Conservation (phyloP, 1,284 basidiomycete genomes). For the Apiotrichum gamsii region DNA sequence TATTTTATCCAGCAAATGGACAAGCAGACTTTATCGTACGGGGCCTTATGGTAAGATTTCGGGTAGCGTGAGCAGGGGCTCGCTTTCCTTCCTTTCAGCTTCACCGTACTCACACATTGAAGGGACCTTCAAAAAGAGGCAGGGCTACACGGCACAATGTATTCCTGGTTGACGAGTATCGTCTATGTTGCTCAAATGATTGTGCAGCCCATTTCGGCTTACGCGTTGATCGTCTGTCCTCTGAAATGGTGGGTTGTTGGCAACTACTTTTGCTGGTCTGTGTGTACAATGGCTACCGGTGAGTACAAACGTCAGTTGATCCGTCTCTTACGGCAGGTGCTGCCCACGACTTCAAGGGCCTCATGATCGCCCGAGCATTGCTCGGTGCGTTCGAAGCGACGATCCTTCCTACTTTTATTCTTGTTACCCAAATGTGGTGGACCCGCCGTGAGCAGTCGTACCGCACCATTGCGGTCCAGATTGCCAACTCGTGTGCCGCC, state of each 20-base stretch:
- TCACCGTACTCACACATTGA: conserved; percentile 42
- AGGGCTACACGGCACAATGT: conserved; percentile 17
- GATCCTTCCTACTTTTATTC: conserved; percentile 22
- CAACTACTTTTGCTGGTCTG: conserved; percentile 21
- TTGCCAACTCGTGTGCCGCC: conserved; percentile 40
- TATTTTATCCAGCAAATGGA: conserved; percentile 32
- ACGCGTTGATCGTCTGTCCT: conserved; percentile 25
- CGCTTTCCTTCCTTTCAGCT: conserved; percentile 10
- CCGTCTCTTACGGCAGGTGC: conserved; percentile 11
- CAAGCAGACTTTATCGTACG: conserved; percentile 42
- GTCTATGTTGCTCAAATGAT: conserved; percentile 25
- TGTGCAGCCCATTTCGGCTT: conserved; percentile 20
- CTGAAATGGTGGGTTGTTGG: conserved; percentile 15
- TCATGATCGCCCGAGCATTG: conserved; percentile 34
- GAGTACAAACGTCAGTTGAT: too few species aligned
- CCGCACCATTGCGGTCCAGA: conserved; percentile 42
- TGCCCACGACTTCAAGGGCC: conserved; percentile 32
- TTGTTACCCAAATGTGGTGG: conserved; percentile 39
- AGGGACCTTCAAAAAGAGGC: conserved; percentile 23
- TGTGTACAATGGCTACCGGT: conserved; percentile 31
- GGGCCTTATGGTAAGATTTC: too few species aligned
- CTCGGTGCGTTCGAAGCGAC: conserved; percentile 29
- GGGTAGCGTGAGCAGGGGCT: too few species aligned
- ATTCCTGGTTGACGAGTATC: conserved; percentile 21
- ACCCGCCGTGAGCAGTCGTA: conserved; percentile 39